Percentiles rank a stretch among this genome's conserved stretches.
These are phyloP conservation scores for Populus hybrid DNA, from an alignment of 441 rosid genomes.

Conservation along the genomic window DNA sequence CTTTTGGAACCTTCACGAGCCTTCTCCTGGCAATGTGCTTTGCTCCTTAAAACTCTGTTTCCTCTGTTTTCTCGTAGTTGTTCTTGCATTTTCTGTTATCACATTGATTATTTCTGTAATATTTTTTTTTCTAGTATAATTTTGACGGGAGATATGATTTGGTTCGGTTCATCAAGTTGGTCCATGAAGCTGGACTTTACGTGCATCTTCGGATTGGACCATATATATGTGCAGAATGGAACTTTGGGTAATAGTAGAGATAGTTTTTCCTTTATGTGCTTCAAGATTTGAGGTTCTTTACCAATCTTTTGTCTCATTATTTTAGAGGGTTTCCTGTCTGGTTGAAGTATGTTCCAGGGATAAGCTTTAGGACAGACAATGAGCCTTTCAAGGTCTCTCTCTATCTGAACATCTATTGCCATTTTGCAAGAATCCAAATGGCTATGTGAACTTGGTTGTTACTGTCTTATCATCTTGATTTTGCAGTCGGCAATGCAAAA, in stretches of 20 bases:
- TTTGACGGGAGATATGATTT: constrained; percentile 77
- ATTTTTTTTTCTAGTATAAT: constrained; percentile 46
- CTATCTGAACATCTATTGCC: not conserved
- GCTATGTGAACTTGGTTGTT: constrained; percentile 1
- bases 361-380: constrained; percentile 81
- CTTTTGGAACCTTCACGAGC: constrained; percentile 92
- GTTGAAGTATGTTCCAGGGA: constrained; percentile 80
- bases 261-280: not conserved
- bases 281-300: not conserved
- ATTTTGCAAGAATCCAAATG: not conserved
- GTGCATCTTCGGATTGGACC: constrained; percentile 92
- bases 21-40: constrained; percentile 80
- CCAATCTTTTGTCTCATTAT: not conserved
- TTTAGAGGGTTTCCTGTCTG: constrained; percentile 82
- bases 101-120: not conserved
- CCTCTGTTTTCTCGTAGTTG: not conserved
- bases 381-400: constrained; percentile 71
- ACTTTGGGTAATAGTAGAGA: constrained; percentile 60
- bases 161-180: constrained; percentile 73
- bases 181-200: constrained; percentile 66
- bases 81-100: not conserved
- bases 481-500: constrained; percentile 70
- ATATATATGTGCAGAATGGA: constrained; percentile 94
- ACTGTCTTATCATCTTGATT: constrained; percentile 1
- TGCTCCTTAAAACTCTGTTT: not conserved